Base-by-base conservation (phyloP, 441 rosid genomes). In the Iberis amara region DNA sequence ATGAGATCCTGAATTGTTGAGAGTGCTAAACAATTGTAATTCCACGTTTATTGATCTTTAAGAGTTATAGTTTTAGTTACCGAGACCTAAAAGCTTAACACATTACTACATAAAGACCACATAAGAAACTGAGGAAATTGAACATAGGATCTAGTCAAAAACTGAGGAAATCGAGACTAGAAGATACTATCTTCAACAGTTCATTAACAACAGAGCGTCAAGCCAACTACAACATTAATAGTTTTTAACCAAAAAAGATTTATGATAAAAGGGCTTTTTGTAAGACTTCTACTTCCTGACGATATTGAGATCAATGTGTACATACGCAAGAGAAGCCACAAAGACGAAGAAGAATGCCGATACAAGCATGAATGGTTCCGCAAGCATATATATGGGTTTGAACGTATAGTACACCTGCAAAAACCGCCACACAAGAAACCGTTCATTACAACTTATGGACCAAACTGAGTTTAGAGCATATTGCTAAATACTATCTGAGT, bases 381-480 rank as follows among this genome's bases (percentile, higher is more conserved):
- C 96, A 39, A 94, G 85, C 99, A 94, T 86, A 81, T 89, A 86
- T 50, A 89, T 74, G 12, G 90, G 89, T 44, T 86, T 94, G 86
- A 86, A 89, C 21, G 77, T 82, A 73, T 89, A 94, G 63, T 94
- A 85, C 51, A 94, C 95, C 97, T 94, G 86, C 73, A 0, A n/a
- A 45, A 32, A 18, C 33, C 54, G 3, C 53, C 52, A 47, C 32
- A 4, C 13, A 6, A 40, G 11, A 24, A 30, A 31, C 45, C 3
- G 0, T 14, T 7, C 7, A 26, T 13, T 6, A 52, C 33, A 30
- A 36, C 37, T 33, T 10, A 26, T 18, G 31, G 11, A 42, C 6
- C 33, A 23, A 3, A 9, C 3, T 11, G 23, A 6, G 18, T 9
- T 4, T 28, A 11, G 27, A 32, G 11, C 39, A 15, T 55, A 4